These are phyloP conservation scores for Ophiostoma ulmi DNA, from an alignment of 2,329 filamentous ascomycete genomes.

Conservation along the genomic window DNA sequence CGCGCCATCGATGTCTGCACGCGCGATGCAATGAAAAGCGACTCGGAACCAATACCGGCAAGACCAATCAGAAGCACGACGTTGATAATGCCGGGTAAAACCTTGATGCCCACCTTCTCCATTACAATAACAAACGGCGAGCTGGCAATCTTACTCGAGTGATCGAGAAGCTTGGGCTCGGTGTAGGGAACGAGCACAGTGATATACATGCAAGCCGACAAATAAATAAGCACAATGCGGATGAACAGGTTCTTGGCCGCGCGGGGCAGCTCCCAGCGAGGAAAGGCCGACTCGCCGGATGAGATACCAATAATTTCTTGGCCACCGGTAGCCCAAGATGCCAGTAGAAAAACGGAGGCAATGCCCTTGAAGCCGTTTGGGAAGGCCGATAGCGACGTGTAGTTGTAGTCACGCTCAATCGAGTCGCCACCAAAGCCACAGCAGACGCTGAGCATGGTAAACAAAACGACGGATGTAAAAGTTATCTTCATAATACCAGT, in stretches of 20 bases:
- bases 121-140: constrained; percentile 43
- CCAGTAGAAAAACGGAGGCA: constrained; percentile 68
- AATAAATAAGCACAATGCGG: constrained; percentile 27
- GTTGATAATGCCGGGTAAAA: constrained; percentile 58
- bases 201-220: constrained; percentile 25
- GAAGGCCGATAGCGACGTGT: constrained; percentile 35
- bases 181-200: constrained; percentile 25
- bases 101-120: constrained; percentile 39
- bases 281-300: constrained; percentile 25
- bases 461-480: constrained; percentile 25
- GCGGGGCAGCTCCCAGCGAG: constrained; percentile 27
- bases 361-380: constrained; percentile 70
- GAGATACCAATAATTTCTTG: constrained; percentile 58
- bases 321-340: constrained; percentile 64
- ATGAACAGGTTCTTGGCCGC: constrained; percentile 25
- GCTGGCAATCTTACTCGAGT: constrained; percentile 21
- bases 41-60: constrained; percentile 26
- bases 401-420: constrained; percentile 26
- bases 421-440: constrained; percentile 24
- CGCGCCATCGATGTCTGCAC: constrained; percentile 25
- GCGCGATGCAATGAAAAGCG: constrained; percentile 24
- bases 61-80: constrained; percentile 37
- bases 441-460: constrained; percentile 26
- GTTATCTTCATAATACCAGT: constrained; percentile 30
- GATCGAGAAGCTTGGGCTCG: constrained; percentile 22